phyloP scores from a whole-genome alignment of 1,284 basidiomycete species.

The Ustilago trichophora region DNA sequence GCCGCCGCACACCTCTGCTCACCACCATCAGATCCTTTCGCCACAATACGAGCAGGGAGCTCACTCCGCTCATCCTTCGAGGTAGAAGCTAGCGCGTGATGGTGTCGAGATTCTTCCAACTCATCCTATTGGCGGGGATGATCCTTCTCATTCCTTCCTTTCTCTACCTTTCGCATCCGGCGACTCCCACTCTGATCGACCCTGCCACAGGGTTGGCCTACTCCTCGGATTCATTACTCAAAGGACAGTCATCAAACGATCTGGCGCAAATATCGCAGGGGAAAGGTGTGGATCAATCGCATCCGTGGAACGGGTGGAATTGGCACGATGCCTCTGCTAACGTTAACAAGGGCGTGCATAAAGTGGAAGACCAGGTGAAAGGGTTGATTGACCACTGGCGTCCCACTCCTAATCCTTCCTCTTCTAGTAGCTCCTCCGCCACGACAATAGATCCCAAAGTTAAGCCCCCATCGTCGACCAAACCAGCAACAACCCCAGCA shows the following conservation, averaged over 20 bases:
- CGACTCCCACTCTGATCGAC: constrained; percentile 13
- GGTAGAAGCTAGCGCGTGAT: constrained; percentile 11
- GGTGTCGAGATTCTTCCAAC: constrained; percentile 57
- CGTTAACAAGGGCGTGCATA: constrained; percentile 25
- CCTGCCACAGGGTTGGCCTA: constrained; percentile 27
- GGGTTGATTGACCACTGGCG: constrained; percentile 60
- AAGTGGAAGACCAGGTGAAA: constrained; percentile 32
- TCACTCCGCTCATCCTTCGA: too few relatives aligned
- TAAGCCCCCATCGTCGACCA: constrained; percentile 63
- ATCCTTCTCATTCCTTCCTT: constrained; percentile 58
- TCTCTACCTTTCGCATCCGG: constrained; percentile 56
- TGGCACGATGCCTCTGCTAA: constrained; percentile 34
- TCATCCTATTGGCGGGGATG: constrained; percentile 55
- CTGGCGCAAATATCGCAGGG: constrained; percentile 46
- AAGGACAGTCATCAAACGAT: constrained; percentile 68
- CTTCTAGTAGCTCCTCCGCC: constrained; percentile 67
- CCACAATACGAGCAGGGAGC: too few relatives aligned
- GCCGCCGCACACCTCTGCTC: too few relatives aligned
- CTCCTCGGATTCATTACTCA: constrained; percentile 37
- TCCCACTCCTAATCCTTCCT: background rate
- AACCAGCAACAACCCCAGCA: constrained; percentile 32
- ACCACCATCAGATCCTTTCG: too few relatives aligned
- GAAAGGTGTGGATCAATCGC: constrained; percentile 13
- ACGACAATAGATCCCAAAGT: constrained; percentile 71
- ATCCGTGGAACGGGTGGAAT: constrained; percentile 30